Conservation (phyloP, 1,139 yeast species). For the Magnusiomyces paraingens region DNA sequence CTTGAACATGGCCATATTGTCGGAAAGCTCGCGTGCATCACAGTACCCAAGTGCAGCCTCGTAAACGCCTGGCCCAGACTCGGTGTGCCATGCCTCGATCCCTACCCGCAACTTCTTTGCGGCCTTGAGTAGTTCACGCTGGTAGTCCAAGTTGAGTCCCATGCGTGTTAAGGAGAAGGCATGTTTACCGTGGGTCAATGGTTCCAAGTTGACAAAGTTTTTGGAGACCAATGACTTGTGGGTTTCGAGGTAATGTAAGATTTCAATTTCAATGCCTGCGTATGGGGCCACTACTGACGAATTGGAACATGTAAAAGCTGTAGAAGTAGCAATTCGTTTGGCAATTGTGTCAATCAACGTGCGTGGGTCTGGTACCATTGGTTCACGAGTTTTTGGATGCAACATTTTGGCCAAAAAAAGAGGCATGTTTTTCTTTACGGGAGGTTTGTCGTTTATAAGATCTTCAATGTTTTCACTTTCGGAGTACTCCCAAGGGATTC, state of each 20-base stretch:
- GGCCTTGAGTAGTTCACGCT: slow-evolving; percentile 27
- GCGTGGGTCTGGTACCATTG: slow-evolving; percentile 33
- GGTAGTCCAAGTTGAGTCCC: slow-evolving; percentile 29
- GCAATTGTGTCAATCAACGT: slow-evolving; percentile 24
- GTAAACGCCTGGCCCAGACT: slow-evolving; percentile 37
- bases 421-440: slow-evolving; percentile 15
- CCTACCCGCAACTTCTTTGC: slow-evolving; percentile 26
- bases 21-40: slow-evolving; percentile 31
- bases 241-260: slow-evolving; percentile 32
- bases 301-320: slow-evolving; percentile 13
- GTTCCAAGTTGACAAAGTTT: slow-evolving; percentile 26
- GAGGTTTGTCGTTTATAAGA: not conserved
- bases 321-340: slow-evolving; percentile 17
- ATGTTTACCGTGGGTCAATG: slow-evolving; percentile 34
- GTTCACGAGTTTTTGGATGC: slow-evolving; percentile 24
- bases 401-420: slow-evolving; percentile 29
- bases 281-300: slow-evolving; percentile 17
- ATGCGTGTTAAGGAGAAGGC: slow-evolving; percentile 35
- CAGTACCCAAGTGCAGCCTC: slow-evolving; percentile 35
- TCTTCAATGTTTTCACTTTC: no score
- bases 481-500: slow-evolving; percentile 32
- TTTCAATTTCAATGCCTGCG: slow-evolving; percentile 36
- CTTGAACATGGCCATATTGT: slow-evolving; percentile 32
- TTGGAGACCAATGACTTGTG: slow-evolving; percentile 27
- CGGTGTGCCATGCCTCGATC: slow-evolving; percentile 36